Conservation (phyloP, 163 green algal genomes). For the Prototheca cutis region DNA sequence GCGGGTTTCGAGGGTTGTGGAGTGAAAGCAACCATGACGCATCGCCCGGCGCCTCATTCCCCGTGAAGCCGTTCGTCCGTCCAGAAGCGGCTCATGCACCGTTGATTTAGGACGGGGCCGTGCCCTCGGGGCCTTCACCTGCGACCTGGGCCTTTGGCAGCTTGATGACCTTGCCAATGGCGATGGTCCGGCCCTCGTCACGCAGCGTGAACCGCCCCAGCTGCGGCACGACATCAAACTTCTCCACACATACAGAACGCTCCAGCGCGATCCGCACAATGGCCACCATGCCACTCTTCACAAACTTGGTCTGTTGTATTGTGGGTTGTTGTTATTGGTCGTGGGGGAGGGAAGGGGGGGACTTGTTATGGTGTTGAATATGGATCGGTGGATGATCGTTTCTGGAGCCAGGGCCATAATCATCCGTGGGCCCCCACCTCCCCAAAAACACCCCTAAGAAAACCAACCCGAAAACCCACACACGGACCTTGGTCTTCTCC, state of each 20-base stretch:
- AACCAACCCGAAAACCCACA: too few relatives aligned
- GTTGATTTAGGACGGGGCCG: too few relatives aligned
- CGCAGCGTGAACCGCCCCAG: slow-evolving; percentile 96
- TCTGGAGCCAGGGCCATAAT: too few relatives aligned
- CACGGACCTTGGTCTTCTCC: slow-evolving; percentile 65
- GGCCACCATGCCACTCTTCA: slow-evolving; percentile 75
- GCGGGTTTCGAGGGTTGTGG: neutral
- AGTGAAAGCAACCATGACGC: too few relatives aligned
- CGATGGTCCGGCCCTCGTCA: slow-evolving; percentile 89
- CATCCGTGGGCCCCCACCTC: too few relatives aligned
- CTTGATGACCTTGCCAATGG: slow-evolving; percentile 90
- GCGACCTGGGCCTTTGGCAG: slow-evolving; percentile 42
- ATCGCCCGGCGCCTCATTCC: too few relatives aligned
- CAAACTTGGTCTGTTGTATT: slow-evolving; percentile 82
- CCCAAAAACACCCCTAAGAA: too few relatives aligned
- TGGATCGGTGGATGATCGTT: too few relatives aligned
- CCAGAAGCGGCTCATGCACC: neutral
- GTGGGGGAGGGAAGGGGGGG: too few relatives aligned
- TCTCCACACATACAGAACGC: slow-evolving; percentile 85
- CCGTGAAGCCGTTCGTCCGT: too few relatives aligned
- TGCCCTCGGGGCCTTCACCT: neutral
- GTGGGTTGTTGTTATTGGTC: too few relatives aligned
- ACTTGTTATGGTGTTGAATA: too few relatives aligned
- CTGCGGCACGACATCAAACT: slow-evolving; percentile 71
- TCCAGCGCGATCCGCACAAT: slow-evolving; percentile 72